Evolutionary conservation across 306 rosid genomes (phyloP).

Genomic region (Myrica gale): DNA sequence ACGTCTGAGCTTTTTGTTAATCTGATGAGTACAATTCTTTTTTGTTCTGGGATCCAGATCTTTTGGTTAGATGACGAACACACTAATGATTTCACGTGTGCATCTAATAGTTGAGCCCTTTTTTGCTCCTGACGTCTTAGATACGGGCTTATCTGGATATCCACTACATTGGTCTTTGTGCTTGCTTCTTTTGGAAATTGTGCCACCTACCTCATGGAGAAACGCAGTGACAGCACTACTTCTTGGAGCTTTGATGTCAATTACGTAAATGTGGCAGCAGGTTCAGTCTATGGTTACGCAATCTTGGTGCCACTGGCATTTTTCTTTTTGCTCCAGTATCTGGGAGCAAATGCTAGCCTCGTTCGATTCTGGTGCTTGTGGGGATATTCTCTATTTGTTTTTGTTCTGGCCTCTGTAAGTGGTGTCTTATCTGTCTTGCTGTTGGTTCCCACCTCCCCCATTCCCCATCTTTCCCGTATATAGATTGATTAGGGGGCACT

Average conservation of each 20-base stretch:
- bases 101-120: constrained; percentile 24
- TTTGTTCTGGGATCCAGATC: not conserved
- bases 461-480: not conserved
- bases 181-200: constrained; percentile 91
- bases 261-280: constrained; percentile 76
- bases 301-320: constrained; percentile 79
- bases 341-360: constrained; percentile 79
- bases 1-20: not conserved
- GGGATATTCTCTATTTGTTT: constrained; percentile 95
- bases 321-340: constrained; percentile 76
- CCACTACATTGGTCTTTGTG: constrained; percentile 84
- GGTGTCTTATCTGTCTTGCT: constrained; percentile 18
- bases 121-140: constrained; percentile 23
- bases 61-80: not conserved
- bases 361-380: constrained; percentile 92
- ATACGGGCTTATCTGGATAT: constrained; percentile 87
- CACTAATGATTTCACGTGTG: constrained; percentile 13
- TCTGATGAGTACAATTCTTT: not conserved
- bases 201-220: constrained; percentile 86
- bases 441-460: not conserved
- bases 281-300: constrained; percentile 78
- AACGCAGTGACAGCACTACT: constrained; percentile 41
- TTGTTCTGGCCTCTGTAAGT: constrained; percentile 81
- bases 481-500: not conserved
- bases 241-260: constrained; percentile 86